Evolutionary conservation across 75 land plant species (phyloP), one percentile per base, ranked within the genome.

Genomic region (Sequoia sempervirens): DNA sequence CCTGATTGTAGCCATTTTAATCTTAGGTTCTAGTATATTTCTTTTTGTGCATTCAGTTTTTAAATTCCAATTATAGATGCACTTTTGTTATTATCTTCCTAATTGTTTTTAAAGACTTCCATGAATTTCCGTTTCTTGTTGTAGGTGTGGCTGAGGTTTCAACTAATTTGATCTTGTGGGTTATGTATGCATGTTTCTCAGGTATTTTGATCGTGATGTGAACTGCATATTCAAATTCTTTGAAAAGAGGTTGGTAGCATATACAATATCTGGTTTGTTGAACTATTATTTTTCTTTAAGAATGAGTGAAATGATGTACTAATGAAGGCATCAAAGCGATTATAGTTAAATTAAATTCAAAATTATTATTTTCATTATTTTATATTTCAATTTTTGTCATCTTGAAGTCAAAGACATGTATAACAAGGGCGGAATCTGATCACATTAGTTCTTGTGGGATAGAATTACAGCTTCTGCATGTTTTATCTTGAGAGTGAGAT

Each of bases 131-230:
- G 15, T 18, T 82, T 38, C 75, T 83, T 13, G 2, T 50, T 50
- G 53, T 50, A 28, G 52, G 10, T 80, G 18, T 54, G n/a, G 1
- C 73, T 53, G 30, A 52, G 75, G 50, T 20, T 54, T 41, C 34
- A 73, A 38, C n/a, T 56, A 18, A 66, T 85, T 58, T 50, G 4
- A 68, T 78, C 83, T 9, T 23, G 38, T 82, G 54, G 32, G 9
- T 2, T 20, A 47, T 45, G 15, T 30, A 84, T 70, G 74, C 58
- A 52, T 14, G 61, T 28, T 64, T 86, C 82, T 72, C 88, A 97
- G 99, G 98, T 98, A 98, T 84, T 98, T 98, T 85, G 99, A 98
- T 83, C 95, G 99, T 73, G 99, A 96, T 91, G 99, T 96, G 81
- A 94, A 98, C 52, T 98, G 99, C 87, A 91, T 98, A 52, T 93